Evolutionary conservation across 495 filamentous ascomycete species (phyloP).

Genomic region (Aspergillus avenaceus): DNA sequence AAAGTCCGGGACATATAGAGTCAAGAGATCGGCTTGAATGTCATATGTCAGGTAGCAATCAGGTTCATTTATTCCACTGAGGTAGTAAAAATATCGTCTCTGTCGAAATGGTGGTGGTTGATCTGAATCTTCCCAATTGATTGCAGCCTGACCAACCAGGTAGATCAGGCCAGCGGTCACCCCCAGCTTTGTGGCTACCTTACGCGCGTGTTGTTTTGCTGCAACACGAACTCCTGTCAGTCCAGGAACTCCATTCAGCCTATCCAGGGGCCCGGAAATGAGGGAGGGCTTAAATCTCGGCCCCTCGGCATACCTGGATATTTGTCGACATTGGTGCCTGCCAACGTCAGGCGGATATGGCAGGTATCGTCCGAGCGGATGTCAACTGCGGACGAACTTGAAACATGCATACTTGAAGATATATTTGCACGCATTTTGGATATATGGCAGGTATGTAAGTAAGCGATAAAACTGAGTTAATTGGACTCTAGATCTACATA

Average conservation of each 20-base stretch:
- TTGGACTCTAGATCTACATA: background rate
- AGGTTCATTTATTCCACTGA: slow-evolving; percentile 76
- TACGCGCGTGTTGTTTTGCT: slow-evolving; percentile 80
- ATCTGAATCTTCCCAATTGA: slow-evolving; percentile 75
- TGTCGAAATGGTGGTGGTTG: slow-evolving; percentile 74
- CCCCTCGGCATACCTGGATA: slow-evolving; percentile 36
- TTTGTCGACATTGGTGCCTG: slow-evolving; percentile 34
- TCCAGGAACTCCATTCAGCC: background rate
- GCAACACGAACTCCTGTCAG: slow-evolving; percentile 3
- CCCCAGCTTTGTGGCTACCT: slow-evolving; percentile 63
- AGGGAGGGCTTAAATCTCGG: background rate
- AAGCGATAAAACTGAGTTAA: background rate
- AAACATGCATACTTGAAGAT: slow-evolving; percentile 13
- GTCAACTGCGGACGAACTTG: slow-evolving; percentile 15
- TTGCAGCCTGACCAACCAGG: slow-evolving; percentile 72
- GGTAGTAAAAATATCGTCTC: slow-evolving; percentile 89
- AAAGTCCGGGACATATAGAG: slow-evolving; percentile 90
- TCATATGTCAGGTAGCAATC: slow-evolving; percentile 86
- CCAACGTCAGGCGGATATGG: slow-evolving; percentile 27
- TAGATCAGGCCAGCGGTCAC: slow-evolving; percentile 68
- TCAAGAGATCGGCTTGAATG: slow-evolving; percentile 63
- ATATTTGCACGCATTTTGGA: background rate
- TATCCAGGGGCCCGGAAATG: slow-evolving; percentile 3
- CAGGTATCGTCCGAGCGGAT: slow-evolving; percentile 27
- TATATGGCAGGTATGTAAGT: background rate